A percentile compares a stretch with the other conserved stretches of the same genome.
phyloP scores from a whole-genome alignment of 2,329 filamentous ascomycete species.

The Pestalotiopsis sp. region DNA sequence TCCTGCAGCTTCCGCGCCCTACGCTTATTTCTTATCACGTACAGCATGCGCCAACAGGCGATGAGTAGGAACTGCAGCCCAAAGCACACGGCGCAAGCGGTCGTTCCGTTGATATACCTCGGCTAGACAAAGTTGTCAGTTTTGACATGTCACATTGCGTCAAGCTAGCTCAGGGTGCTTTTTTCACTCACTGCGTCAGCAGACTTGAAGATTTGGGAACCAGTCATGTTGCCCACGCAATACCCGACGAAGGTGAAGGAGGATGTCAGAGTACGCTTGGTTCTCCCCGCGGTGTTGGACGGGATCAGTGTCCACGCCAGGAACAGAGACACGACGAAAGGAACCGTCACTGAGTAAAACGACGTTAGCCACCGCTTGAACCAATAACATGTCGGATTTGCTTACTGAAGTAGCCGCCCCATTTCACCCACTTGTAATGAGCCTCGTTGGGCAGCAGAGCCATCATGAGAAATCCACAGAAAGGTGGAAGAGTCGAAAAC shows the following conservation, averaged over 20 bases:
- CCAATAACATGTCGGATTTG: not conserved
- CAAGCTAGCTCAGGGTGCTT: not conserved
- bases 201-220: constrained; percentile 47
- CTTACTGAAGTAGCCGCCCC: constrained; percentile 31
- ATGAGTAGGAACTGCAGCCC: constrained; percentile 40
- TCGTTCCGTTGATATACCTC: constrained; percentile 45
- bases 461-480: constrained; percentile 39
- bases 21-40: constrained; percentile 41
- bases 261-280: constrained; percentile 32
- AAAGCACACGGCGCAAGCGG: constrained; percentile 41
- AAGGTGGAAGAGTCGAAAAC: constrained; percentile 35
- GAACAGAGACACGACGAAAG: constrained; percentile 35
- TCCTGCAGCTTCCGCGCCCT: constrained; percentile 31
- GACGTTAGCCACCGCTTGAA: constrained; percentile 18
- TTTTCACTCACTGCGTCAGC: constrained; percentile 38
- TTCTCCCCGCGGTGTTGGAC: constrained; percentile 48
- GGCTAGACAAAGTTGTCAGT: constrained; percentile 28
- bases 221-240: constrained; percentile 44
- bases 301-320: constrained; percentile 41
- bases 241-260: constrained; percentile 18
- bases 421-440: constrained; percentile 39
- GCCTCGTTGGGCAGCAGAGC: constrained; percentile 36
- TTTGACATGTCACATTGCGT: not conserved
- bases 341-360: constrained; percentile 35
- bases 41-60: constrained; percentile 39